phyloP scores from a whole-genome alignment of 2,329 filamentous ascomycete species.

The Ophiostoma himal-ulmi region DNA sequence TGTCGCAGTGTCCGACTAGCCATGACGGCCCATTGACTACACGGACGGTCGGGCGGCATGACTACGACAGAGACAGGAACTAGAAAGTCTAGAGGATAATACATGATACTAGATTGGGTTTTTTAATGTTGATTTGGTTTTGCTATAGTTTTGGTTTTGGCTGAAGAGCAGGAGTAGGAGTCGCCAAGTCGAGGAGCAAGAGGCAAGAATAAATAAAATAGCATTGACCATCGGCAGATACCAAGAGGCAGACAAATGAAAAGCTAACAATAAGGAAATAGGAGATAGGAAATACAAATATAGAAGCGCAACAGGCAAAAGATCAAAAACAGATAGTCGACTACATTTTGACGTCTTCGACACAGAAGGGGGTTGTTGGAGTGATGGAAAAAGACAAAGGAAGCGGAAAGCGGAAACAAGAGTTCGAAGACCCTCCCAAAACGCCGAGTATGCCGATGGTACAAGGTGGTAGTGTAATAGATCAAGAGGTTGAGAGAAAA shows the following conservation, averaged over 20 bases:
- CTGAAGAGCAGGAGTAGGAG: no score
- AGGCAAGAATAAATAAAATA: slow-evolving; percentile 8
- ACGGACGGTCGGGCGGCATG: no score
- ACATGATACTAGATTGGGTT: no score
- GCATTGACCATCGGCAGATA: slow-evolving; percentile 15
- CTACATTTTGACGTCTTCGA: neutral
- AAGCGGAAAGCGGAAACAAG: slow-evolving; percentile 16
- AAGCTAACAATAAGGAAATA: neutral
- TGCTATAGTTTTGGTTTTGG: no score
- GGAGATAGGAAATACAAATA: no score
- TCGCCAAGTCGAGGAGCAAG: neutral
- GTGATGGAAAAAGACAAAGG: slow-evolving; percentile 15
- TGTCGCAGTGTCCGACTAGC: no score
- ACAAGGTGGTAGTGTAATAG: slow-evolving; percentile 24
- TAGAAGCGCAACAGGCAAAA: neutral
- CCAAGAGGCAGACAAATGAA: slow-evolving; percentile 12
- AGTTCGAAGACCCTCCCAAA: slow-evolving; percentile 27
- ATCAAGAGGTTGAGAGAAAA: neutral
- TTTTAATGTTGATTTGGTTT: no score
- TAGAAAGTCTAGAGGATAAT: no score
- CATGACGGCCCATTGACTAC: no score
- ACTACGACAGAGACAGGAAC: no score
- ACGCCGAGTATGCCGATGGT: slow-evolving; percentile 37
- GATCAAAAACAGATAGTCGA: neutral
- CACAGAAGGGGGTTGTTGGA: neutral